Base-by-base conservation (phyloP, 2,329 filamentous ascomycete species). In the Fusarium chaquense region DNA sequence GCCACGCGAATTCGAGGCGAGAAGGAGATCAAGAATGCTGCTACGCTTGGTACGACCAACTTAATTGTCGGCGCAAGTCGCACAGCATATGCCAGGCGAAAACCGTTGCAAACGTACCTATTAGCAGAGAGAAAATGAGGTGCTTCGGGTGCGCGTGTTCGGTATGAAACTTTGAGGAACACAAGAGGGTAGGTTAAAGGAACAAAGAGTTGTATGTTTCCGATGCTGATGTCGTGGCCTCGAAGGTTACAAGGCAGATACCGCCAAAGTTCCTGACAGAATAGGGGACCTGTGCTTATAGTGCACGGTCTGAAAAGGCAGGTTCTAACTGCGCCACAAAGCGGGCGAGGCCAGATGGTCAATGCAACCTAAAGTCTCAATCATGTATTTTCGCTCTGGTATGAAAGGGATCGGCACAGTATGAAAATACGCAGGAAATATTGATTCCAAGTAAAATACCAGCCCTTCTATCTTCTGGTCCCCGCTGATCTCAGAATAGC, bases 151-250 rank as follows among this genome's bases (percentile, higher is more conserved):
- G 49, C 24, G 35, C 24, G 46, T 45, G 43, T 30, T 43, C 20
- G 18, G 35, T 43, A 24, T 40, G 38, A 41, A 59, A 28, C 41
- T 38, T 54, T 44, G 18, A 24, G 28, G 16, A 55, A 3, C 24
- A 52, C 49, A 47, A 45, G 28, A 33, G 24, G 30, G 33, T 46
- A 49, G 26, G 33, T 45, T 26, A 36, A 45, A 52, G 57, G 41
- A 55, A 64, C 47, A 69, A 63, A 69, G 54, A 65, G 36, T 28
- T 54, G 63, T 40, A 33, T 50, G 53, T 47, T 62, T 46, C 10
- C 13, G 63, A 38, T 62, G 45, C 54, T 69, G 70, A 62, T 72
- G 72, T 73, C 72, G 72, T 74, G 72, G 71, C 71, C 72, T 74
- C 43, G 58, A 50, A 51, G 33, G 57, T 30, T 67, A 47, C 54